phyloP scores from a whole-genome alignment of 2,329 filamentous ascomycete genomes.

The Drechslerella coelobrocha region DNA sequence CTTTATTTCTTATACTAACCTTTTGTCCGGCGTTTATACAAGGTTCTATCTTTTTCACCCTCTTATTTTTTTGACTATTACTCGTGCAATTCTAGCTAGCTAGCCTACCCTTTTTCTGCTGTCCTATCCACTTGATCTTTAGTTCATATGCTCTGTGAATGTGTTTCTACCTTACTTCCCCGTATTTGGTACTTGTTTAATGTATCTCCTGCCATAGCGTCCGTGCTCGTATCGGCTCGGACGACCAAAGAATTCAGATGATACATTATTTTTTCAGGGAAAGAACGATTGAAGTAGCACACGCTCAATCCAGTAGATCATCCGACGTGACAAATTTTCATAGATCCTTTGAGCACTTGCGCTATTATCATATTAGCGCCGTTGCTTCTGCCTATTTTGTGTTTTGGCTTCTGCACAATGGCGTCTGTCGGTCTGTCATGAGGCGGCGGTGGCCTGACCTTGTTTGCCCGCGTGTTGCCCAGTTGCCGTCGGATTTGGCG shows the following conservation, averaged over 20 bases:
- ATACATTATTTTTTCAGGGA: too few species aligned
- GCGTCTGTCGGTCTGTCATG: not conserved
- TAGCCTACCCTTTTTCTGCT: slow-evolving; percentile 9
- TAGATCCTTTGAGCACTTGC: too few species aligned
- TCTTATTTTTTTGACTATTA: not conserved
- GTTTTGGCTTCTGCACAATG: not conserved
- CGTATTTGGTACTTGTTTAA: not conserved
- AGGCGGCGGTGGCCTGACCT: slow-evolving; percentile 3
- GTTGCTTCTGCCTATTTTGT: too few species aligned
- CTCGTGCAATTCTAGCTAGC: not conserved
- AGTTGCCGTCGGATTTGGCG: not conserved
- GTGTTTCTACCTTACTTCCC: not conserved
- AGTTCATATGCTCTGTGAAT: not conserved
- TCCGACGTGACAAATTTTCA: too few species aligned
- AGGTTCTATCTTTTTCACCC: slow-evolving; percentile 6
- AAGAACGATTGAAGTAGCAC: too few species aligned
- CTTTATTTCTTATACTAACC: not conserved
- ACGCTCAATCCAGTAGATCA: too few species aligned
- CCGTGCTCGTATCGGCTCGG: too few species aligned
- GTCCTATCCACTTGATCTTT: not conserved
- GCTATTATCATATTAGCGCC: too few species aligned
- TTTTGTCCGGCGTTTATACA: slow-evolving; percentile 43
- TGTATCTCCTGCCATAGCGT: not conserved
- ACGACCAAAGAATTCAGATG: too few species aligned
- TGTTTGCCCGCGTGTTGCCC: slow-evolving; percentile 10